phyloP scores from a whole-genome alignment of 768 basidiomycete genomes.

The Neoboletus magnificus region DNA sequence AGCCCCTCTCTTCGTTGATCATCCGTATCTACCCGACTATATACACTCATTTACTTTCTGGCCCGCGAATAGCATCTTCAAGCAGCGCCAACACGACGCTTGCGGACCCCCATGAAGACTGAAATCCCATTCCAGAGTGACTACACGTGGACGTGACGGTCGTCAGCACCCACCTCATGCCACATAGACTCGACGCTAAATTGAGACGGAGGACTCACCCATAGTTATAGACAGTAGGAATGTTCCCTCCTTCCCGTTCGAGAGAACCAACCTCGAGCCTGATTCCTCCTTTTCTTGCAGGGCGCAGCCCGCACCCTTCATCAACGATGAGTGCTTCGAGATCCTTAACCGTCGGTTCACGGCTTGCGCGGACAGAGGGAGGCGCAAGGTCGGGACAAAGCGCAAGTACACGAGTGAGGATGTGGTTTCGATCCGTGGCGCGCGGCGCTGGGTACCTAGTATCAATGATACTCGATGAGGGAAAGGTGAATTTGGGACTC shows the following conservation, averaged over 20 bases:
- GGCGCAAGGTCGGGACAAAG: constrained; percentile 58
- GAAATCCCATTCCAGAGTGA: constrained; percentile 63
- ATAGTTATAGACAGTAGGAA: constrained; percentile 62
- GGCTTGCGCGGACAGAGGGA: constrained; percentile 45
- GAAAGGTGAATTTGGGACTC: too few relatives aligned
- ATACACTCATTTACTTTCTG: background rate
- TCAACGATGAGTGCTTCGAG: constrained; percentile 46
- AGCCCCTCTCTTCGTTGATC: background rate
- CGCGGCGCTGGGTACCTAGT: constrained; percentile 63
- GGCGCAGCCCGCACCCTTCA: constrained; percentile 63
- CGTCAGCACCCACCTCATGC: background rate
- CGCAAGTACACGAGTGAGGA: constrained; percentile 49
- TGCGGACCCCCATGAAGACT: constrained; percentile 66
- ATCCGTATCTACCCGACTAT: background rate
- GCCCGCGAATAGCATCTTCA: constrained; percentile 36
- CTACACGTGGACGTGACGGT: constrained; percentile 31
- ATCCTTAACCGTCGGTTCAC: constrained; percentile 49
- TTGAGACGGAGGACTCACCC: constrained; percentile 41
- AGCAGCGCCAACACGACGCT: constrained; percentile 45
- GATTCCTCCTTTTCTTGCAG: constrained; percentile 65
- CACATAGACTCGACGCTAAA: background rate
- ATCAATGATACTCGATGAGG: background rate
- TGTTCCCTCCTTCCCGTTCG: constrained; percentile 26
- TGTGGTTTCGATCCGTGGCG: constrained; percentile 56
- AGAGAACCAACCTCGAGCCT: constrained; percentile 51